Evolutionary conservation across 345 rosid species (phyloP).

Genomic region (Melastoma malabathricum): DNA sequence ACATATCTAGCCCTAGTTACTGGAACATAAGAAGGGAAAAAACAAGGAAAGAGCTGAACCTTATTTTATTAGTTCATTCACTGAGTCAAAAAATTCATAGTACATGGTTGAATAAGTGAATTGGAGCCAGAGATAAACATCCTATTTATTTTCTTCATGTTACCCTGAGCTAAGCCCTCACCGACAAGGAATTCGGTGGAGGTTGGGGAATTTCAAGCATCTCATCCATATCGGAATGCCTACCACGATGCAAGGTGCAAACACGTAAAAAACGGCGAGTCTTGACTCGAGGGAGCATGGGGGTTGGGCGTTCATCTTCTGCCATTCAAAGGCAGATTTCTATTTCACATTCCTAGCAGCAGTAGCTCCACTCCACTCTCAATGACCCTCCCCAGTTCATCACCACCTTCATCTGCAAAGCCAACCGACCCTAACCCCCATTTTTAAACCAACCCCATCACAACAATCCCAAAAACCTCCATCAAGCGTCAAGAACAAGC

Average conservation of each 20-base stretch:
- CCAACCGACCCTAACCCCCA: not conserved
- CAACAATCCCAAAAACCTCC: not conserved
- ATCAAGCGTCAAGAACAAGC: not conserved
- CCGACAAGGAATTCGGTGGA: too few relatives aligned
- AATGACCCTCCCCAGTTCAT: slow-evolving; percentile 14
- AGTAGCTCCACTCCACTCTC: slow-evolving; percentile 8
- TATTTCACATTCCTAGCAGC: slow-evolving; percentile 25
- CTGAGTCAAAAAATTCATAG: too few relatives aligned
- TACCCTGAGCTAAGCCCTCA: too few relatives aligned
- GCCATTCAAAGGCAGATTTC: slow-evolving; percentile 73
- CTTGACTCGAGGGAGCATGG: slow-evolving; percentile 53
- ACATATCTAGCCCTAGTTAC: slow-evolving; percentile 73
- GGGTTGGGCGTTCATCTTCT: slow-evolving; percentile 51
- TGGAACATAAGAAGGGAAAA: slow-evolving; percentile 8
- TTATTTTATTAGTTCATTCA: too few relatives aligned
- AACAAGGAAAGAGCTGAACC: too few relatives aligned
- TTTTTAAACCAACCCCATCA: not conserved
- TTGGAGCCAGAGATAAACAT: too few relatives aligned
- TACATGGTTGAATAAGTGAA: too few relatives aligned
- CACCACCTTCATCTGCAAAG: slow-evolving; percentile 28
- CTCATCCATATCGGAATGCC: too few relatives aligned
- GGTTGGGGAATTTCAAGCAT: too few relatives aligned
- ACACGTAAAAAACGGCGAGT: slow-evolving; percentile 10
- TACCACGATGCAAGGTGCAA: not conserved
- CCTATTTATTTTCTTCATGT: too few relatives aligned